Evolutionary conservation across 345 rosid genomes (phyloP).

Genomic region (Punica granatum): DNA sequence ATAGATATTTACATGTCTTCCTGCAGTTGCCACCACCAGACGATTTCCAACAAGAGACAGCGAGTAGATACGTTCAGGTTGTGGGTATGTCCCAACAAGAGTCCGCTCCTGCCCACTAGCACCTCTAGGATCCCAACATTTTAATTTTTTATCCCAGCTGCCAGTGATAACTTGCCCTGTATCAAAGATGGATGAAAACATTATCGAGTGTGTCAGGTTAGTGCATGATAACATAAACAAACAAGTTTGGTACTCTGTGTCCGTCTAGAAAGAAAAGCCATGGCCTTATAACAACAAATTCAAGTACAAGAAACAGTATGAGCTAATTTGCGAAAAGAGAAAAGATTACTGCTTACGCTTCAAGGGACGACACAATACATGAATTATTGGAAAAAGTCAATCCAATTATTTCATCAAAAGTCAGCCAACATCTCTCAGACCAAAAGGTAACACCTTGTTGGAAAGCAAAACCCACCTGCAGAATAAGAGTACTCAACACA

Average conservation of each 20-base stretch:
- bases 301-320: not conserved
- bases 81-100: conserved; percentile 75
- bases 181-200: conserved; percentile 4
- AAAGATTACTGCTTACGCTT: not conserved
- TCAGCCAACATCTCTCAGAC: not conserved
- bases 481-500: conserved; percentile 94
- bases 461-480: conserved; percentile 48
- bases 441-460: not conserved
- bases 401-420: too few species aligned
- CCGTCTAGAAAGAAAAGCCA: not conserved
- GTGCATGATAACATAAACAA: not conserved
- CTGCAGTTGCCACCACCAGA: conserved; percentile 91
- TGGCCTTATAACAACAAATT: not conserved
- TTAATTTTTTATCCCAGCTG: conserved; percentile 90
- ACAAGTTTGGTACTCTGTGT: not conserved
- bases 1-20: conserved; percentile 90
- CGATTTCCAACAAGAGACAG: conserved; percentile 87
- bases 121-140: conserved; percentile 98
- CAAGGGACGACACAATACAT: too few species aligned
- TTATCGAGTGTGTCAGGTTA: not conserved
- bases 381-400: too few species aligned
- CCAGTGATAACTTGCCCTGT: conserved; percentile 94
- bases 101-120: conserved; percentile 83
- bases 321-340: not conserved
- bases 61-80: conserved; percentile 96